Base-by-base conservation (phyloP, 164 flowering plant genomes). In the Stephania yunnanensis region DNA sequence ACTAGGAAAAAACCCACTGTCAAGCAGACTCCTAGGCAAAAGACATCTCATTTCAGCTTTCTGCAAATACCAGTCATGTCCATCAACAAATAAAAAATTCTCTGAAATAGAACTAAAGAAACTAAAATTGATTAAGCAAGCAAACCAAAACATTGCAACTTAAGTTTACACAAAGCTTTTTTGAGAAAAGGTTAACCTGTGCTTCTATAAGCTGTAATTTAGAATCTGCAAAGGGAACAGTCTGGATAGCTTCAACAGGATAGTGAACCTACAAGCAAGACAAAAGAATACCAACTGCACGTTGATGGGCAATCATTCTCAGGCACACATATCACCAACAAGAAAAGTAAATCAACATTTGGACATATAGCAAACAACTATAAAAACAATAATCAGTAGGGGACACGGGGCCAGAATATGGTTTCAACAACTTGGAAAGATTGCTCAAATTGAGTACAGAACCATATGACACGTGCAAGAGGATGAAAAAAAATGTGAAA, bases 11-110 rank as follows among this genome's bases (percentile, higher is more conserved):
- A 92, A 90, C 9, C 99, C 99, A 76, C 75, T 78, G 76, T 85
- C 83, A 69, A 96, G 86, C 78, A 91, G 84, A 58, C 71, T 82
- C 84, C 82, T 91, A n/a, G 93, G 91, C 71, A 96, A 80, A 71
- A 96, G 94, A 78, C 94, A 96, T 80, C 97, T 89, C 87, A 92
- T 63, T 79, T 89, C 95, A 63, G 87, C 95, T 76, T 89, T 90
- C 99, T 96, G 97, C 73, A 74, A 71, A 73, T 58, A 77, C 29
- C 45, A 84, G 74, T 71, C 42, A 53, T 11, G 68, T 53, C 70
- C 45, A 65, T 72, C n/a, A 78, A 67, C 13, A 11, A 66, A 76
- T 22, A 44, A 50, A 55, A 3, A 11, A 15, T 55, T 55, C 17
- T 55, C 19, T 55, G 63, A 20, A 55, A 19, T 55, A 55, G 63